Percentiles rank a stretch among this genome's conserved stretches.
Conservation (phyloP, 148 eudicot species). For the Cornus controversa region DNA sequence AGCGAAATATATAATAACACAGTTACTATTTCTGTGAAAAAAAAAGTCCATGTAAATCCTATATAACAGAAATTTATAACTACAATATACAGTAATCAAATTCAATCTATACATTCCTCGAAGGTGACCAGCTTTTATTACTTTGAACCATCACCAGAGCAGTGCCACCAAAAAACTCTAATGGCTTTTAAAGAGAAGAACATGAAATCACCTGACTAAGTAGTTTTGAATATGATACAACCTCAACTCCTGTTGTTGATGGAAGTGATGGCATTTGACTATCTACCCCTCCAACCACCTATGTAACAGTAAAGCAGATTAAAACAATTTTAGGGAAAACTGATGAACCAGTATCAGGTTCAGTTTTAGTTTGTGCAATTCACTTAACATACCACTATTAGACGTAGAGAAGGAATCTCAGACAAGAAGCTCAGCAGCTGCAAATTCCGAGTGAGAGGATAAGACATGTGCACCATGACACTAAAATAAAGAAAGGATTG, state of each 20-base stretch:
- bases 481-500: neutral
- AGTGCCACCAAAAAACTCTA: neutral
- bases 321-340: neutral
- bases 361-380: neutral
- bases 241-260: slow-evolving; percentile 55
- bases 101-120: neutral
- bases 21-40: too few species aligned
- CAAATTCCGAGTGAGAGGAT: slow-evolving; percentile 18
- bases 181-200: neutral
- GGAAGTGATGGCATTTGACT: slow-evolving; percentile 77
- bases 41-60: too few species aligned
- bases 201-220: slow-evolving; percentile 54
- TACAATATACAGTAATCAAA: too few species aligned
- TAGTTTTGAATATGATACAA: slow-evolving; percentile 72
- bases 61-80: too few species aligned
- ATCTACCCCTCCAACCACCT: slow-evolving; percentile 94
- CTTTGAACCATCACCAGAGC: neutral
- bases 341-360: neutral
- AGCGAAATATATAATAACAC: too few species aligned
- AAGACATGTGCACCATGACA: neutral
- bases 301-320: neutral
- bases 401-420: slow-evolving; percentile 76
- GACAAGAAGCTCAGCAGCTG: slow-evolving; percentile 87
- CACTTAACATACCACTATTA: slow-evolving; percentile 73
- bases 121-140: neutral